A percentile compares a stretch with the other conserved stretches of the same genome.
Conservation (phyloP, 2,329 filamentous ascomycete species). For the Shiraia bambusicola region DNA sequence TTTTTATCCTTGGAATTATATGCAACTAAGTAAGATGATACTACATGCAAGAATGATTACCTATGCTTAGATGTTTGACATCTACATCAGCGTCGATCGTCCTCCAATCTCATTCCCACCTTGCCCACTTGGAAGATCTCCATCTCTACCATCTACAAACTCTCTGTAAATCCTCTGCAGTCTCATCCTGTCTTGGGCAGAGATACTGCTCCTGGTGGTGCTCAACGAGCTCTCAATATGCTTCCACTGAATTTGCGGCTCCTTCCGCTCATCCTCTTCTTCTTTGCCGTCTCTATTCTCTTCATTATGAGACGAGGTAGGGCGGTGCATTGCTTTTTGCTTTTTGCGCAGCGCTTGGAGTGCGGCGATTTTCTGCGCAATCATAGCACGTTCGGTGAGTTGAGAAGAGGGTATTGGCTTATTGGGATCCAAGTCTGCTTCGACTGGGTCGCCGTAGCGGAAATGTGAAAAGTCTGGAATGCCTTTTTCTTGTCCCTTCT, state of each 20-base stretch:
- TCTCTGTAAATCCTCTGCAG: constrained; percentile 83
- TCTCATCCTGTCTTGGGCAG: constrained; percentile 70
- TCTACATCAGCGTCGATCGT: constrained; percentile 85
- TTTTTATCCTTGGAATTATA: not conserved
- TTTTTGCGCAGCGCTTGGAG: constrained; percentile 72
- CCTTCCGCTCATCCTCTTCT: constrained; percentile 49
- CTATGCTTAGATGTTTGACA: not conserved
- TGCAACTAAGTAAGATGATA: not conserved
- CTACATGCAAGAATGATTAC: not conserved
- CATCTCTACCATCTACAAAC: constrained; percentile 89
- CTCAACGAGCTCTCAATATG: constrained; percentile 78
- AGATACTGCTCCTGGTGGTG: constrained; percentile 80
- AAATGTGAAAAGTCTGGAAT: constrained; percentile 62
- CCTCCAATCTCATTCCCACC: constrained; percentile 90
- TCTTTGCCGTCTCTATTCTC: constrained; percentile 19
- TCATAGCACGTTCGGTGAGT: constrained; percentile 76
- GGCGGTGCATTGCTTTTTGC: constrained; percentile 52
- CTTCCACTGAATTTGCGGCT: constrained; percentile 81
- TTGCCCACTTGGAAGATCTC: constrained; percentile 93
- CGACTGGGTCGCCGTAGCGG: constrained; percentile 65
- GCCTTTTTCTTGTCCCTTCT: constrained; percentile 22
- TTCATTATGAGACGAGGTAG: constrained; percentile 15
- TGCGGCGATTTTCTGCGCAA: constrained; percentile 77
- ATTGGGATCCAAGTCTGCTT: constrained; percentile 30
- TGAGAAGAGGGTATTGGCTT: constrained; percentile 53